Evolutionary conservation across 2,329 filamentous ascomycete genomes (phyloP).

Genomic region (Penicillium freii): DNA sequence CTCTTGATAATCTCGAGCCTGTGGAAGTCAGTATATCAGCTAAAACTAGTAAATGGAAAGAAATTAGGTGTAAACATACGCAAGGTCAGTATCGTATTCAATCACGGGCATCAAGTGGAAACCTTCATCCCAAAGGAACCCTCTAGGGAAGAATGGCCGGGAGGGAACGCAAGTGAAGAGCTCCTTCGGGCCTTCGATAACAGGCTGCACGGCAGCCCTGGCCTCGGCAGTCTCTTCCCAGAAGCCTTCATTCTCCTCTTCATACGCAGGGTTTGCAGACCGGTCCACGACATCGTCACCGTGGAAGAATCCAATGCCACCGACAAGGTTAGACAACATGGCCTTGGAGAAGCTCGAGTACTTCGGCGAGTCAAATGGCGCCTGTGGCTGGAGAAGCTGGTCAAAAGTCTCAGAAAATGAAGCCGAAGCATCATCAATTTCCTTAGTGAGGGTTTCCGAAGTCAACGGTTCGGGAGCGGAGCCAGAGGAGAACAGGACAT

Average conservation of each 20-base stretch:
- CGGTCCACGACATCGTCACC: conserved; percentile 85
- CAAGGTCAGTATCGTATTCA: conserved; percentile 91
- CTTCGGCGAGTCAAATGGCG: conserved; percentile 70
- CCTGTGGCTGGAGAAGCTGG: conserved; percentile 67
- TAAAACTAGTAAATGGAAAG: neutral
- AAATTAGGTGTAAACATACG: conserved; percentile 43
- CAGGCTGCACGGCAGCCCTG: conserved; percentile 64
- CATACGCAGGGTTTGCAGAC: conserved; percentile 87
- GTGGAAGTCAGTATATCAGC: conserved; percentile 14
- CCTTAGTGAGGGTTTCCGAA: conserved; percentile 64
- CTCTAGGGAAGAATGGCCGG: conserved; percentile 90
- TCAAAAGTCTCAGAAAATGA: conserved; percentile 74
- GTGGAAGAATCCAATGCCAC: conserved; percentile 93
- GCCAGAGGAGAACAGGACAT: conserved; percentile 81
- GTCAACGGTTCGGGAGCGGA: conserved; percentile 59
- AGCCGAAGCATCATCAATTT: conserved; percentile 64
- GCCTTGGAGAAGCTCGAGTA: conserved; percentile 80
- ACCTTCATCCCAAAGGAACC: conserved; percentile 97
- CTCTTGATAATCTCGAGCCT: conserved; percentile 80
- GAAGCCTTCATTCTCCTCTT: conserved; percentile 92
- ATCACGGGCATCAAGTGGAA: conserved; percentile 89
- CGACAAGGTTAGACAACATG: conserved; percentile 90
- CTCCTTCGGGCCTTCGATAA: conserved; percentile 77
- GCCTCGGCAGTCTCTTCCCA: conserved; percentile 89
- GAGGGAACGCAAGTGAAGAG: conserved; percentile 91